These are phyloP conservation scores for Sonneratia caseolaris DNA, from an alignment of 345 rosid genomes.

Conservation along the genomic window DNA sequence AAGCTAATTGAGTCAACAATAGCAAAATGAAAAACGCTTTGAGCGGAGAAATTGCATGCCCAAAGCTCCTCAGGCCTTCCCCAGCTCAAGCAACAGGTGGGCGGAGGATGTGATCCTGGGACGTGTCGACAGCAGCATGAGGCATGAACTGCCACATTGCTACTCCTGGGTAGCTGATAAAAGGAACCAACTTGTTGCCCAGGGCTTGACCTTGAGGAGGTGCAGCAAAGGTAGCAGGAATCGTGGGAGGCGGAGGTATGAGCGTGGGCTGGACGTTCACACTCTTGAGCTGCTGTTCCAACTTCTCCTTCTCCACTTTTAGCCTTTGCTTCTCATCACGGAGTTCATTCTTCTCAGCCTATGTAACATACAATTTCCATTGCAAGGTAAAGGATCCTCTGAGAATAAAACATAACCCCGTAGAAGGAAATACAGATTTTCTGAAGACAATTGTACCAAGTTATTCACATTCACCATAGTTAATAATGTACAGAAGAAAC, in stretches of 20 bases:
- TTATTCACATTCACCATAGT: not conserved
- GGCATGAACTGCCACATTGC: constrained; percentile 99
- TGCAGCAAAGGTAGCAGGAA: constrained; percentile 54
- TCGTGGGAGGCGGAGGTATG: constrained; percentile 42
- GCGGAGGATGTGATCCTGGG: constrained; percentile 92
- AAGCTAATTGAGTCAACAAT: constrained; percentile 5
- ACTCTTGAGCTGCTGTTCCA: constrained; percentile 59
- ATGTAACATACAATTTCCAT: not conserved
- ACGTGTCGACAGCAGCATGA: constrained; percentile 85
- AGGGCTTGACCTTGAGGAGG: constrained; percentile 78
- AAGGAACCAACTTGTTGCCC: constrained; percentile 83
- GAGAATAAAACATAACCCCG: not conserved
- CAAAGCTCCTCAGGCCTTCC: not conserved
- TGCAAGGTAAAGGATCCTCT: not conserved
- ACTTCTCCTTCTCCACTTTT: constrained; percentile 52
- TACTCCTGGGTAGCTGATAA: constrained; percentile 85
- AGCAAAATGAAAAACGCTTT: not conserved
- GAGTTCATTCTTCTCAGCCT: constrained; percentile 88
- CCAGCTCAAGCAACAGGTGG: constrained; percentile 70
- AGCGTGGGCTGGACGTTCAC: constrained; percentile 59
- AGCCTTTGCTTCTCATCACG: constrained; percentile 63
- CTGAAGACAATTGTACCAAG: not conserved
- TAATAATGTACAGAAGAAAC: not conserved
- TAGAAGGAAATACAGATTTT: not conserved
- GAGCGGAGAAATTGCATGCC: constrained; percentile 5